phyloP scores from a whole-genome alignment of 2,329 filamentous ascomycete species.

The Calonectria pauciramosa region DNA sequence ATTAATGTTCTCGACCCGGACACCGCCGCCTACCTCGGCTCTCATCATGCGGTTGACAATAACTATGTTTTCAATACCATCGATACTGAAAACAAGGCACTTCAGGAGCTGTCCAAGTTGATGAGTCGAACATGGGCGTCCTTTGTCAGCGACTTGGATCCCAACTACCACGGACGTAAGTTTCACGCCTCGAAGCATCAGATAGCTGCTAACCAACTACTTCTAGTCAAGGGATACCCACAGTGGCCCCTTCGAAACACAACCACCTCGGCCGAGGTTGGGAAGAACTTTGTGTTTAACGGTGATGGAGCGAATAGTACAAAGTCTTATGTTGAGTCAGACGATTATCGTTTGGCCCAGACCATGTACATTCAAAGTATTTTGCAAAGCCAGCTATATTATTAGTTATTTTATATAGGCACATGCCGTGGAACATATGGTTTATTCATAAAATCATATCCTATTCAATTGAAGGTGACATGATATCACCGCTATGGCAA shows the following conservation, averaged over 20 bases:
- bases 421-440: not conserved
- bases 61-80: constrained; percentile 9
- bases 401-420: not conserved
- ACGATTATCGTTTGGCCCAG: constrained; percentile 7
- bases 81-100: not conserved
- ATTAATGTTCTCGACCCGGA: constrained; percentile 2
- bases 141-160: not conserved
- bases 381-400: constrained; percentile 5
- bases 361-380: constrained; percentile 8
- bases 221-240: constrained; percentile 2
- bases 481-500: not conserved
- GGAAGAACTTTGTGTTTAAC: constrained; percentile 8
- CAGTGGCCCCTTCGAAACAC: not conserved
- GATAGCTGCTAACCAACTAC: not conserved
- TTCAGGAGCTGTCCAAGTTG: not conserved
- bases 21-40: not conserved
- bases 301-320: not conserved
- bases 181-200: not conserved
- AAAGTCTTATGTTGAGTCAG: not conserved
- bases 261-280: not conserved
- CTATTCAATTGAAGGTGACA: not conserved
- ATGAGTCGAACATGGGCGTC: constrained; percentile 15
- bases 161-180: constrained; percentile 11
- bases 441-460: not conserved
- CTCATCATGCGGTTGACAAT: not conserved